These are phyloP conservation scores for Lactarius hatsudake DNA, from an alignment of 768 basidiomycete genomes.

Conservation along the genomic window DNA sequence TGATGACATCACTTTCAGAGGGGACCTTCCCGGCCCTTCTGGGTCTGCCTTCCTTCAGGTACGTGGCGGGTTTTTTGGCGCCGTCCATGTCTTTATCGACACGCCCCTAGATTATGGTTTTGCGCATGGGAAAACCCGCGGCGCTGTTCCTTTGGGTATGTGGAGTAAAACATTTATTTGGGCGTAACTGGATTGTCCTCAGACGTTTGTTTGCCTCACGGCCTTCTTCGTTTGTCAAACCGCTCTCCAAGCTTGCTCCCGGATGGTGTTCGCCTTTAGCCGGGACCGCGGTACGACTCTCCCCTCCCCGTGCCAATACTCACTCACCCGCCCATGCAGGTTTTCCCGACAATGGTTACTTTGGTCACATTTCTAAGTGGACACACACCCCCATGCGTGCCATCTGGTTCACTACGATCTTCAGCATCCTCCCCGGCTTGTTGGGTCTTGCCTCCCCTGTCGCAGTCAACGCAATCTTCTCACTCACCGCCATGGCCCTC, in stretches of 20 bases:
- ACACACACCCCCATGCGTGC: conserved; percentile 78
- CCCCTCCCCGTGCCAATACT: background rate
- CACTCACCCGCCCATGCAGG: conserved; percentile 37
- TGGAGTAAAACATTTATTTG: conserved; percentile 8
- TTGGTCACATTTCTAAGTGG: conserved; percentile 57
- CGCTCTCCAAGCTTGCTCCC: conserved; percentile 77
- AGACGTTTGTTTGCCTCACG: conserved; percentile 76
- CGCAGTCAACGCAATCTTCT: conserved; percentile 80
- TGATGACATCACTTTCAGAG: conserved; percentile 37
- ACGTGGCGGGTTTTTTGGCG: background rate
- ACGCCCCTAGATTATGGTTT: conserved; percentile 56
- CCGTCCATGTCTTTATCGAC: background rate
- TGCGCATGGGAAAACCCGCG: conserved; percentile 74
- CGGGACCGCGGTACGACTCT: conserved; percentile 59
- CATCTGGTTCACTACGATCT: conserved; percentile 67
- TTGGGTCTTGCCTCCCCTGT: conserved; percentile 74
- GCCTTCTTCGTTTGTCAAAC: conserved; percentile 85
- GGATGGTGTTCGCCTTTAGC: conserved; percentile 83
- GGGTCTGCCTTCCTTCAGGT: conserved; percentile 72
- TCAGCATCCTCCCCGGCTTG: conserved; percentile 67
- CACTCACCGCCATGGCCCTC: conserved; percentile 73
- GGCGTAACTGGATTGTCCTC: background rate
- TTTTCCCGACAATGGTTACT: conserved; percentile 75
- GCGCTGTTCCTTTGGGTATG: conserved; percentile 75
- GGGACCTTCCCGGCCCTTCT: conserved; percentile 63